A percentile compares a stretch with the other conserved stretches of the same genome.
Conservation (phyloP, 1,284 basidiomycete genomes). For the Naganishia liquefaciens region DNA sequence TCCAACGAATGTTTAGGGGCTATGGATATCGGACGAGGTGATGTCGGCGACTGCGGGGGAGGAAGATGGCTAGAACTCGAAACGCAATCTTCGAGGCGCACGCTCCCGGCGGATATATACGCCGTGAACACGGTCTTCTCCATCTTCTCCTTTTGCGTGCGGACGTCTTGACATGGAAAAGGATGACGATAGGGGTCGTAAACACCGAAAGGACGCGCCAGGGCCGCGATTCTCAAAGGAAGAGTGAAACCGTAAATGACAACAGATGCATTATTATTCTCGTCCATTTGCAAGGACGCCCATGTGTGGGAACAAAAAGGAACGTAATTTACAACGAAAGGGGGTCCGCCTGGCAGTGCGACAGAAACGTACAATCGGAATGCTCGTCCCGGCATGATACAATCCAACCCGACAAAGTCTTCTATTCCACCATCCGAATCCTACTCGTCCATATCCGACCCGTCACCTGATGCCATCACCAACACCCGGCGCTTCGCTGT, state of each 20-base stretch:
- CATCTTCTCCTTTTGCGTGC: too few relatives aligned
- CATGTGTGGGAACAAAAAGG: background rate
- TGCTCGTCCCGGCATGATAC: background rate
- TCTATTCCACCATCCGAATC: background rate
- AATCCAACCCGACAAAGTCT: background rate
- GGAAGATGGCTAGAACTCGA: too few relatives aligned
- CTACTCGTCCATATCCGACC: conserved; percentile 1
- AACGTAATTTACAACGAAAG: background rate
- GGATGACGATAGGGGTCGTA: too few relatives aligned
- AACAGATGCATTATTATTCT: background rate
- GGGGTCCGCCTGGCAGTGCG: background rate
- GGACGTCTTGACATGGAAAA: too few relatives aligned
- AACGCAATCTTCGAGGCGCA: too few relatives aligned
- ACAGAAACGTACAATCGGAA: background rate
- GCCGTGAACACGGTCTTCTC: too few relatives aligned
- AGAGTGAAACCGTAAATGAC: background rate
- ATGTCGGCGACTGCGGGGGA: too few relatives aligned
- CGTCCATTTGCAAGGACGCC: background rate
- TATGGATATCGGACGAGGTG: too few relatives aligned
- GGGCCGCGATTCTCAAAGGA: too few relatives aligned
- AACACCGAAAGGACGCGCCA: too few relatives aligned
- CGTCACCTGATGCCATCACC: conserved; percentile 10
- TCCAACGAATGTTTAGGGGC: too few relatives aligned
- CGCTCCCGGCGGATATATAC: too few relatives aligned
- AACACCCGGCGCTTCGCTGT: conserved; percentile 6